phyloP scores from a whole-genome alignment of 805 yeast genomes.

The Yamadazyma laniorum region DNA sequence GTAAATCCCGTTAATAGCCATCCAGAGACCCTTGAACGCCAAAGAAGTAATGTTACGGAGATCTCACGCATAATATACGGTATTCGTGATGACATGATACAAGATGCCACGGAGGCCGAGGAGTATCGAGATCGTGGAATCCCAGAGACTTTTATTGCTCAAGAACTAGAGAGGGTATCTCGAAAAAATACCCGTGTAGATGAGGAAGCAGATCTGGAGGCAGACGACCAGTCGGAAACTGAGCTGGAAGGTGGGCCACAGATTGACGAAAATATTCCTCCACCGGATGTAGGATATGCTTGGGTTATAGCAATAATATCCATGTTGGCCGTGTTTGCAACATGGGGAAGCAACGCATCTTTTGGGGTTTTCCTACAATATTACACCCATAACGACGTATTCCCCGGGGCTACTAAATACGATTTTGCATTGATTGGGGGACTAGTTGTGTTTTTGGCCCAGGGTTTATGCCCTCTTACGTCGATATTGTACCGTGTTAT shows the following conservation, averaged over 20 bases:
- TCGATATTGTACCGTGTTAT: slow-evolving; percentile 46
- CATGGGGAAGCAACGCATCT: slow-evolving; percentile 60
- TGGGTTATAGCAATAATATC: slow-evolving; percentile 55
- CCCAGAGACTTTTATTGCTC: slow-evolving; percentile 16
- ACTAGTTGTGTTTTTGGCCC: slow-evolving; percentile 50
- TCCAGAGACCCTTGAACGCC: not conserved
- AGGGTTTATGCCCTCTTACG: slow-evolving; percentile 53
- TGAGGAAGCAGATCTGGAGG: not conserved
- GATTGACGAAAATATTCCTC: slow-evolving; percentile 7
- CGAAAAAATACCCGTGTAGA: slow-evolving; percentile 9
- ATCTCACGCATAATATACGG: slow-evolving; percentile 13
- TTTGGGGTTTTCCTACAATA: slow-evolving; percentile 58
- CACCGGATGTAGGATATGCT: slow-evolving; percentile 48
- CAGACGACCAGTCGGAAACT: slow-evolving; percentile 3
- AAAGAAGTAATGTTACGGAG: slow-evolving; percentile 5
- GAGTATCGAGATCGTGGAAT: slow-evolving; percentile 13
- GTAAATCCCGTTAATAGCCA: too few species aligned
- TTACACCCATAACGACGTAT: slow-evolving; percentile 37
- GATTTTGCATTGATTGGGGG: slow-evolving; percentile 55
- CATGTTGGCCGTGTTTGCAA: slow-evolving; percentile 44
- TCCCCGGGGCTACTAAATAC: slow-evolving; percentile 43
- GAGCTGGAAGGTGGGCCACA: not conserved
- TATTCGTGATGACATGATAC: slow-evolving; percentile 21
- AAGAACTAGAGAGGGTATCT: slow-evolving; percentile 18
- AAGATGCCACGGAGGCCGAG: slow-evolving; percentile 15